Evolutionary conservation across 805 yeast genomes (phyloP).

Genomic region (Monosporozyma unispora): DNA sequence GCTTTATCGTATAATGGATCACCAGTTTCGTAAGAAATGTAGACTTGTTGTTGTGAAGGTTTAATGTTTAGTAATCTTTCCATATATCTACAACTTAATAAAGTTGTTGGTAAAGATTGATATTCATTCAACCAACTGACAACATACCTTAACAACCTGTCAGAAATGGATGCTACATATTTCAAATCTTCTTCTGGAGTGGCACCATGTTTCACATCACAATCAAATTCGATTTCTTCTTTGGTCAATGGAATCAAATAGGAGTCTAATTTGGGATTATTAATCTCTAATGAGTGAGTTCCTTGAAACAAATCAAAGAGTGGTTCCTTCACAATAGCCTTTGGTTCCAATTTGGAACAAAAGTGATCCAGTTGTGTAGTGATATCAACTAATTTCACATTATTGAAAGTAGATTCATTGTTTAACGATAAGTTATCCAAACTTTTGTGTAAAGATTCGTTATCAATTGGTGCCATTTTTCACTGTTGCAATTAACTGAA

Average conservation of each 20-base stretch:
- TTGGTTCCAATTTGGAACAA: slow-evolving; percentile 35
- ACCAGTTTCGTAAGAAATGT: slow-evolving; percentile 15
- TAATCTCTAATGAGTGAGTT: slow-evolving; percentile 76
- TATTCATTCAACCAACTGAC: slow-evolving; percentile 72
- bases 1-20: slow-evolving; percentile 39
- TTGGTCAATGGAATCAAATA: slow-evolving; percentile 45
- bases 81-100: slow-evolving; percentile 66
- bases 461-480: background rate
- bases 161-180: slow-evolving; percentile 43
- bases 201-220: slow-evolving; percentile 20
- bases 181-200: slow-evolving; percentile 28
- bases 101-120: slow-evolving; percentile 59
- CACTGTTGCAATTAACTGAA: too few species aligned
- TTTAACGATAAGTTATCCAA: background rate
- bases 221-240: slow-evolving; percentile 41
- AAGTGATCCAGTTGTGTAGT: slow-evolving; percentile 42
- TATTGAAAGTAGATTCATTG: background rate
- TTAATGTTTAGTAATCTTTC: slow-evolving; percentile 42
- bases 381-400: slow-evolving; percentile 37
- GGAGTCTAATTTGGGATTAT: slow-evolving; percentile 67
- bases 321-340: slow-evolving; percentile 50
- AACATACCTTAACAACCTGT: slow-evolving; percentile 43
- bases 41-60: background rate
- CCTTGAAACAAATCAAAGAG: slow-evolving; percentile 68
- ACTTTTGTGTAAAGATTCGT: background rate